Percentiles rank a stretch among this genome's conserved stretches.
phyloP scores from a whole-genome alignment of 2,329 filamentous ascomycete species.

The Ceratocystis lukuohia region DNA sequence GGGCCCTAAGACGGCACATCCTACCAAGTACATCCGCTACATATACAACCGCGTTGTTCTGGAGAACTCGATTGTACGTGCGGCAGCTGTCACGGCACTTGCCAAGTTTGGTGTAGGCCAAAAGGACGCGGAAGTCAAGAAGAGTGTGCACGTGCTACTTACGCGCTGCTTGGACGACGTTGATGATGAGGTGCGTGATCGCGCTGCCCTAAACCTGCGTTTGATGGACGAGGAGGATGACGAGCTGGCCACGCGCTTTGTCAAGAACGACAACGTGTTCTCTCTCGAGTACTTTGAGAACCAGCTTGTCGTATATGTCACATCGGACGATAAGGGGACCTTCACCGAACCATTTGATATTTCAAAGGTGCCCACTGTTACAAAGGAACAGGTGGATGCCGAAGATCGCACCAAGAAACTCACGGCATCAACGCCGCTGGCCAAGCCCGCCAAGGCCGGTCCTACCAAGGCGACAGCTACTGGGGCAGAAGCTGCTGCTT shows the following conservation, averaged over 20 bases:
- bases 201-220: conserved; percentile 80
- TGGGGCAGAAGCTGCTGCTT: conserved; percentile 60
- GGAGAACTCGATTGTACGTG: conserved; percentile 90
- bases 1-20: conserved; percentile 86
- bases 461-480: conserved; percentile 57
- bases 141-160: conserved; percentile 82
- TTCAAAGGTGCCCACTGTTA: conserved; percentile 79
- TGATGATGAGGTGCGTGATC: conserved; percentile 93
- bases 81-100: conserved; percentile 85
- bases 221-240: conserved; percentile 90
- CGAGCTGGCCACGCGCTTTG: conserved; percentile 71
- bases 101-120: conserved; percentile 96
- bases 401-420: conserved; percentile 97
- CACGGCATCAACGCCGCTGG: conserved; percentile 76
- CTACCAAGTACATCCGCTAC: conserved; percentile 97
- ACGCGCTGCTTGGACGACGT: conserved; percentile 91
- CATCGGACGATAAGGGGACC: conserved; percentile 72
- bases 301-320: conserved; percentile 94
- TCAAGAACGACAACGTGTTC: conserved; percentile 95
- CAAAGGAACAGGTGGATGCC: conserved; percentile 86
- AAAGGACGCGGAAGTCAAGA: conserved; percentile 92
- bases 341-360: conserved; percentile 85
- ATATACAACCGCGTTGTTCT: conserved; percentile 98
- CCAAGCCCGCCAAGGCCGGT: conserved; percentile 72
- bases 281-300: conserved; percentile 91